phyloP scores from a whole-genome alignment of 2,329 filamentous ascomycete genomes.

The Penicillium crustosum region DNA sequence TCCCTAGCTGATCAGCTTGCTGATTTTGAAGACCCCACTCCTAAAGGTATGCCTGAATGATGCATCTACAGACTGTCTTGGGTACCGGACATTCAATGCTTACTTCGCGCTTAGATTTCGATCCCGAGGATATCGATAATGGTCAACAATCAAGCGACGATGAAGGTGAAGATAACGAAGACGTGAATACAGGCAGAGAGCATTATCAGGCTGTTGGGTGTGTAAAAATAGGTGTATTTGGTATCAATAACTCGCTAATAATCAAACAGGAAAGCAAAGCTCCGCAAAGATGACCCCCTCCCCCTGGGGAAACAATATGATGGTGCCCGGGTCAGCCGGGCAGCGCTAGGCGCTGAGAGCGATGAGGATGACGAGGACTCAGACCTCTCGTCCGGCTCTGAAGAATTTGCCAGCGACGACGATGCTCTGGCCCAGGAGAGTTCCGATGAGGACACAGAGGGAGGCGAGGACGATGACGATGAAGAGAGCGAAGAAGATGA shows the following conservation, averaged over 20 bases:
- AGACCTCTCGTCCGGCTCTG: conserved; percentile 24
- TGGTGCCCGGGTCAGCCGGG: conserved; percentile 71
- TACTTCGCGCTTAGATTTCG: conserved; percentile 61
- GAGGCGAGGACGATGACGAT: conserved; percentile 23
- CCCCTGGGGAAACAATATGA: conserved; percentile 76
- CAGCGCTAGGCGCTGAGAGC: conserved; percentile 61
- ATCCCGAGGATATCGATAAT: conserved; percentile 69
- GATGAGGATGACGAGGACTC: conserved; percentile 42
- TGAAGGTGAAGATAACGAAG: conserved; percentile 49
- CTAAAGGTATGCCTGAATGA: conserved; percentile 55
- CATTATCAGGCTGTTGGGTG: conserved; percentile 80
- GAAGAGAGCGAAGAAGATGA: conserved; percentile 29
- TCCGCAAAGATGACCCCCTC: conserved; percentile 69
- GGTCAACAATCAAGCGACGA: conserved; percentile 57
- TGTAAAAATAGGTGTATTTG: conserved; percentile 18
- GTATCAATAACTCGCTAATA: conserved; percentile 13
- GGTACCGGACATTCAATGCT: conserved; percentile 1
- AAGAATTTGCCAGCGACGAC: conserved; percentile 7
- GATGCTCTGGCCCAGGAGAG: conserved; percentile 24
- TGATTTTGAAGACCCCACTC: conserved; percentile 61
- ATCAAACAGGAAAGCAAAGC: conserved; percentile 68
- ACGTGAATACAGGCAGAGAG: conserved; percentile 66
- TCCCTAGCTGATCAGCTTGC: conserved; percentile 61
- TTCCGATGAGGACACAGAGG: conserved; percentile 34
- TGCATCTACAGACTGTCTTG: neutral